These are phyloP conservation scores for Colletotrichum musae DNA, from an alignment of 2,329 filamentous ascomycete genomes.

Conservation along the genomic window DNA sequence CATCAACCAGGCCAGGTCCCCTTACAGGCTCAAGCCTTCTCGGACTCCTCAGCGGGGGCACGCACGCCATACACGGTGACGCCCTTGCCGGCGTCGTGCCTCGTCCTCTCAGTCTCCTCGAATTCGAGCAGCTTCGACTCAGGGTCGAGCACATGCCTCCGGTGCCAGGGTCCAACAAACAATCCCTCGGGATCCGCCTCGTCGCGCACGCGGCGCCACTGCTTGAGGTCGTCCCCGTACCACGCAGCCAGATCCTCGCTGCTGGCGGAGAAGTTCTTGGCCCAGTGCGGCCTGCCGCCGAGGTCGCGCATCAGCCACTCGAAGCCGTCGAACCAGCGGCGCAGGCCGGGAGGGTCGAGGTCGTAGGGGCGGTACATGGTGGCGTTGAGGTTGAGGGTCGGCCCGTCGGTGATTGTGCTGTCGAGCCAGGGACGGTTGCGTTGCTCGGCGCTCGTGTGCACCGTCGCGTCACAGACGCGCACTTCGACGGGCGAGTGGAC, in stretches of 20 bases:
- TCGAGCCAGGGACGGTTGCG: constrained; percentile 70
- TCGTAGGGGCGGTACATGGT: constrained; percentile 89
- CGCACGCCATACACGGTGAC: constrained; percentile 33
- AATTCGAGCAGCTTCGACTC: constrained; percentile 52
- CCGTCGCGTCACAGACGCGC: constrained; percentile 81
- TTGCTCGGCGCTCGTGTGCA: constrained; percentile 48
- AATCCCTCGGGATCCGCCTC: constrained; percentile 85
- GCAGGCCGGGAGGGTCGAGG: constrained; percentile 81
- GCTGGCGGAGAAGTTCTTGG: constrained; percentile 85
- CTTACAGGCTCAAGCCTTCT: constrained; percentile 5
- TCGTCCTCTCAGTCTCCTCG: constrained; percentile 54
- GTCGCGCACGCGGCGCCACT: constrained; percentile 78
- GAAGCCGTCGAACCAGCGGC: constrained; percentile 89
- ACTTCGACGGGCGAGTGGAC: constrained; percentile 95
- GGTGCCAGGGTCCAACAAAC: constrained; percentile 94
- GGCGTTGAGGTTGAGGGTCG: constrained; percentile 90
- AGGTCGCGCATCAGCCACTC: constrained; percentile 92
- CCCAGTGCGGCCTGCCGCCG: constrained; percentile 91
- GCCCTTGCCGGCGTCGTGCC: constrained; percentile 35
- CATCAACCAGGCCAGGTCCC: background rate
- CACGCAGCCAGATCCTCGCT: constrained; percentile 72
- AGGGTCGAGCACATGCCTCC: constrained; percentile 71
- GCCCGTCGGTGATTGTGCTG: constrained; percentile 76
- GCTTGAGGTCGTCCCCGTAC: constrained; percentile 76
- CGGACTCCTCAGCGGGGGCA: background rate